phyloP scores from a whole-genome alignment of 2,329 filamentous ascomycete genomes.

The Sporothrix mexicana region DNA sequence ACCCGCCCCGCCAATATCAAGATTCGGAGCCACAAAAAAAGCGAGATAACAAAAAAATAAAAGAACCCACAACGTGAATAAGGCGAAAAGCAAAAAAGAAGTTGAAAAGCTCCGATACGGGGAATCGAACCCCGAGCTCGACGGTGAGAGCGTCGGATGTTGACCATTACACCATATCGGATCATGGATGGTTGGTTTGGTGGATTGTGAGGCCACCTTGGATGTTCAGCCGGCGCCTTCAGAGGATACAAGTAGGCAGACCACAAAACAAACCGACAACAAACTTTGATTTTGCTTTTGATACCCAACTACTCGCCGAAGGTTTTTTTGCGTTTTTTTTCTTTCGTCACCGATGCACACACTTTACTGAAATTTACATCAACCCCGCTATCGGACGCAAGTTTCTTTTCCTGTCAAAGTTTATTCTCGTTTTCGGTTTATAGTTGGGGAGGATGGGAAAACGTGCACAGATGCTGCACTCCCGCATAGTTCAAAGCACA shows the following conservation, averaged over 20 bases:
- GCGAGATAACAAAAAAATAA: neutral
- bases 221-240: slow-evolving; percentile 12
- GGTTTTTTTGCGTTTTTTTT: neutral
- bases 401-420: neutral
- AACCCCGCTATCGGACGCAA: neutral
- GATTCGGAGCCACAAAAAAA: neutral
- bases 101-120: slow-evolving; percentile 36
- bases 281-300: no score
- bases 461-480: slow-evolving; percentile 19
- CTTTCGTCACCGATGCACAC: neutral
- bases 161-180: slow-evolving; percentile 39
- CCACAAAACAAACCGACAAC: no score
- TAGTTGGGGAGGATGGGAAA: neutral
- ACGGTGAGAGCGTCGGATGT: slow-evolving; percentile 39
- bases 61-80: neutral
- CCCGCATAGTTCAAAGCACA: slow-evolving; percentile 12
- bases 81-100: slow-evolving; percentile 10
- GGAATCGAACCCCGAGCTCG: slow-evolving; percentile 39
- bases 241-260: neutral
- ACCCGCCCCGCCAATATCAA: neutral
- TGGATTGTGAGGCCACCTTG: neutral
- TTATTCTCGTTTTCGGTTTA: no score
- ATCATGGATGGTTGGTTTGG: slow-evolving; percentile 28
- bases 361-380: neutral
- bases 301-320: no score